Base-by-base conservation (phyloP, 2,329 filamentous ascomycete species). In the Coleophoma crateriformis region DNA sequence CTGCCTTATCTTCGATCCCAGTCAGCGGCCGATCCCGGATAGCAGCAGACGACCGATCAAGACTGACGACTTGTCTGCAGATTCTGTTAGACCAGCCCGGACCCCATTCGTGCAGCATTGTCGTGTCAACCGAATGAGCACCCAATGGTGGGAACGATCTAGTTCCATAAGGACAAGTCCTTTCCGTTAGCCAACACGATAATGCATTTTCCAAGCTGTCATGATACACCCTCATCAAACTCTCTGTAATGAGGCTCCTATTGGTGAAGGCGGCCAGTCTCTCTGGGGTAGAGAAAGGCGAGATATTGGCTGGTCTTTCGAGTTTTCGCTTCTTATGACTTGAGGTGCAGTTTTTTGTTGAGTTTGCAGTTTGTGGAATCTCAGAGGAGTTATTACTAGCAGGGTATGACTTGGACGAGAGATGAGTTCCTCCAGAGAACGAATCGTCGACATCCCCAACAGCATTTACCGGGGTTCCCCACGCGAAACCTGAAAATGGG, bases 161-260 rank as follows among this genome's bases (percentile, higher is more conserved):
- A 33, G 22, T 33, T 3, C 35, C 52, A 55, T 78, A 78, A 1
- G 76, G 76, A 48, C 76, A 79, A 3, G 74, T 78, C 43, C 70
- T 67, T 52, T 78, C 76, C 0, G 74, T 76, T 15, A 78, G 55
- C 76, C 76, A 79, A 57, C 76, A 79, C 2, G 74, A 73, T 7
- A 79, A 61, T 12, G 71, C 74, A 55, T 77, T 72, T 54, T 79
- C 76, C 54, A 78, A 67, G 32, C 74, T 76, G 53, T 79, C 75
- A 54, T 78, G 76, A 57, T 79, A 79, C 33, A 79, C 72, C 41
- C 68, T 68, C 46, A 78, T 61, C 15, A 78, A 62, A 13, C 63
- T 69, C 38, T 72, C 66, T 1, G 69, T 70, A 49, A 77, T 68
- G 22, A 72, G 65, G 38, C 17, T 15, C 15, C 37, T 13, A 4